A percentile compares a stretch with the other conserved stretches of the same genome.
These are phyloP conservation scores for Podospora didyma DNA, from an alignment of 495 filamentous ascomycete genomes.

Conservation along the genomic window DNA sequence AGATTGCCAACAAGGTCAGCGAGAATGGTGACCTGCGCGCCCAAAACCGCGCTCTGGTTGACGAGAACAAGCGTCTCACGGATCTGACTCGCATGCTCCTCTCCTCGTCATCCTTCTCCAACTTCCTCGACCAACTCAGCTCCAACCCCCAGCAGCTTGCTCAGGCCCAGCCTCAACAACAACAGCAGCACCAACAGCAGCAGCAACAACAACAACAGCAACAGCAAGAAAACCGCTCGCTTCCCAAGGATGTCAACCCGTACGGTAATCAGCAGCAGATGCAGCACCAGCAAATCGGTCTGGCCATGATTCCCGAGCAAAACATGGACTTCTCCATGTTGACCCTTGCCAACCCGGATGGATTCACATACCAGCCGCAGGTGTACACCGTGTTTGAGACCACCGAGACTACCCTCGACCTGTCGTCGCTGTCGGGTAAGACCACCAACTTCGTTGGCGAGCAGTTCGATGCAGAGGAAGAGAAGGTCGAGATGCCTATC, in stretches of 20 bases:
- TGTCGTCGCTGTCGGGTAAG: constrained; percentile 64
- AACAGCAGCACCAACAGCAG: too few relatives aligned
- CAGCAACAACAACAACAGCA: constrained; percentile 30
- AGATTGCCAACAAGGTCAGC: constrained; percentile 67
- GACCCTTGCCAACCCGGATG: constrained; percentile 44
- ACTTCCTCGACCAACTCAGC: constrained; percentile 72
- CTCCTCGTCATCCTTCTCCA: constrained; percentile 78
- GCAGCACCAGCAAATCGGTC: constrained; percentile 58
- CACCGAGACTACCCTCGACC: constrained; percentile 63
- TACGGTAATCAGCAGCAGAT: constrained; percentile 50
- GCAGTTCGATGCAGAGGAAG: constrained; percentile 42
- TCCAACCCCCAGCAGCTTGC: constrained; percentile 39
- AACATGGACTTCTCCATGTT: constrained; percentile 63
- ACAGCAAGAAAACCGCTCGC: constrained; percentile 38
- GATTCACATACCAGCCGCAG: constrained; percentile 64
- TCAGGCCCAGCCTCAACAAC: constrained; percentile 32
- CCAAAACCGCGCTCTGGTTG: constrained; percentile 67
- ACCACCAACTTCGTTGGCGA: constrained; percentile 43
- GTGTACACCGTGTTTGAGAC: constrained; percentile 78
- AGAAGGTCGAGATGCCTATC: constrained; percentile 39
- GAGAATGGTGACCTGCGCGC: constrained; percentile 68
- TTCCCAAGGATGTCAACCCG: constrained; percentile 62
- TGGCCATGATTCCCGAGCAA: constrained; percentile 73
- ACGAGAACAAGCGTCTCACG: constrained; percentile 75
- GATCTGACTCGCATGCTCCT: constrained; percentile 79